phyloP scores from a whole-genome alignment of 495 filamentous ascomycete genomes.

The Geoglossum glabrum region DNA sequence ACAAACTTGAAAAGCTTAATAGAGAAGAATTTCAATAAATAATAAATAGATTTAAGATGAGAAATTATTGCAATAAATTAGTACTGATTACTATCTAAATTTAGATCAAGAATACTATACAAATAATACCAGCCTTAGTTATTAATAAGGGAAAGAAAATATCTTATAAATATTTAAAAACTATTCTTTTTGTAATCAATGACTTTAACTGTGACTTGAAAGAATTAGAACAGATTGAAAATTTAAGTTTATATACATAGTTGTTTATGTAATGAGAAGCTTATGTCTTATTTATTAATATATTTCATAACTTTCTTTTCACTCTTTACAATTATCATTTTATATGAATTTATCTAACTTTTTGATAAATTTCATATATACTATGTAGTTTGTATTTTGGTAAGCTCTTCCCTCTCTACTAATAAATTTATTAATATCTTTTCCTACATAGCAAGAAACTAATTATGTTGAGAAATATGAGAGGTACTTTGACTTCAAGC shows the following conservation, averaged over 20 bases:
- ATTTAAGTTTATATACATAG: not conserved
- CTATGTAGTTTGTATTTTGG: no score
- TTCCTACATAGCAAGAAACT: slow-evolving; percentile 10
- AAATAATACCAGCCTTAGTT: no score
- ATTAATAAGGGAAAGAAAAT: not conserved
- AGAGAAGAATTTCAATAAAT: no score
- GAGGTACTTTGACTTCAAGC: slow-evolving; percentile 12
- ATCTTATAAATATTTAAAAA: slow-evolving; percentile 1
- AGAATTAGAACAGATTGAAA: slow-evolving; percentile 1
- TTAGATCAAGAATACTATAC: no score
- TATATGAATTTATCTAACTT: no score
- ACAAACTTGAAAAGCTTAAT: no score
- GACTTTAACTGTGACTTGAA: slow-evolving; percentile 3
- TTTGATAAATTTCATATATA: no score
- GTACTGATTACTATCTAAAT: no score
- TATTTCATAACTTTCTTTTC: not conserved
- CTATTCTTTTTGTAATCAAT: not conserved
- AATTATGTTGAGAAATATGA: slow-evolving; percentile 10
- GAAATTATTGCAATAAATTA: no score
- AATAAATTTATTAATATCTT: not conserved
- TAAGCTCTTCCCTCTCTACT: no score
- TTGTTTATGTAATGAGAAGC: not conserved
- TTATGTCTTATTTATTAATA: not conserved
- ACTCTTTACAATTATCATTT: not conserved
- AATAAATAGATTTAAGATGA: no score